Percentiles rank a stretch among this genome's conserved stretches.
phyloP scores from a whole-genome alignment of 1,284 basidiomycete species.

The Meira miltonrushii region DNA sequence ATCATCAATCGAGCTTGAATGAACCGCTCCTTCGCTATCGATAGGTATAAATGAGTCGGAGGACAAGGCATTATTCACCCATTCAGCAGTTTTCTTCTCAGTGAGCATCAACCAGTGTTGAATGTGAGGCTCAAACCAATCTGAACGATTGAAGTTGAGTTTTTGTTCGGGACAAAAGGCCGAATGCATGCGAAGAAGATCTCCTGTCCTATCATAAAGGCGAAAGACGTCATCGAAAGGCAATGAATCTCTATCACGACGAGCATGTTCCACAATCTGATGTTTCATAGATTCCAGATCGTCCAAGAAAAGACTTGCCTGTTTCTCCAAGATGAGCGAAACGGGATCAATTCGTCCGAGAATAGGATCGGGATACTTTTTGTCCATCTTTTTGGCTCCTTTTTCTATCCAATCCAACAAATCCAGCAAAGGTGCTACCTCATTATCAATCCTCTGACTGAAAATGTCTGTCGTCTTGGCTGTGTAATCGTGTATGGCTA shows the following conservation, averaged over 20 bases:
- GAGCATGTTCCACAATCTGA: slow-evolving; percentile 39
- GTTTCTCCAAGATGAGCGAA: slow-evolving; percentile 68
- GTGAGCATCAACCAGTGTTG: slow-evolving; percentile 84
- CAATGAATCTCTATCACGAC: slow-evolving; percentile 29
- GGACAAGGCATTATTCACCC: slow-evolving; percentile 61
- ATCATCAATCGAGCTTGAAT: slow-evolving; percentile 93
- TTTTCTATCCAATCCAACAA: slow-evolving; percentile 88
- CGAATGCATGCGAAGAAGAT: slow-evolving; percentile 68
- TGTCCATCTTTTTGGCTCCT: slow-evolving; percentile 71
- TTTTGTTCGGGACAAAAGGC: slow-evolving; percentile 70
- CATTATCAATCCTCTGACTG: slow-evolving; percentile 65
- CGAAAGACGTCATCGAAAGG: slow-evolving; percentile 67
- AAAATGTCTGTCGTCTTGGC: slow-evolving; percentile 61
- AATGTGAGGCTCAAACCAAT: slow-evolving; percentile 82
- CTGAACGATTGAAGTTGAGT: slow-evolving; percentile 27
- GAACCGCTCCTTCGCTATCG: slow-evolving; percentile 65
- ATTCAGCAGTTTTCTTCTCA: slow-evolving; percentile 81
- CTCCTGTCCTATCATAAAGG: slow-evolving; percentile 71
- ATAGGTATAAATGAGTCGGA: slow-evolving; percentile 58
- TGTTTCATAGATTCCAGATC: slow-evolving; percentile 60
- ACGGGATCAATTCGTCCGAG: slow-evolving; percentile 61
- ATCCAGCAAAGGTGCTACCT: slow-evolving; percentile 65
- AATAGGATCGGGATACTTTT: slow-evolving; percentile 75
- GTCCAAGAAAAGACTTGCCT: slow-evolving; percentile 68
- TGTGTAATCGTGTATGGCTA: slow-evolving; percentile 62